A percentile compares a stretch with the other conserved stretches of the same genome.
phyloP scores from a whole-genome alignment of 1,284 basidiomycete genomes.

The Ustilago bromivora region DNA sequence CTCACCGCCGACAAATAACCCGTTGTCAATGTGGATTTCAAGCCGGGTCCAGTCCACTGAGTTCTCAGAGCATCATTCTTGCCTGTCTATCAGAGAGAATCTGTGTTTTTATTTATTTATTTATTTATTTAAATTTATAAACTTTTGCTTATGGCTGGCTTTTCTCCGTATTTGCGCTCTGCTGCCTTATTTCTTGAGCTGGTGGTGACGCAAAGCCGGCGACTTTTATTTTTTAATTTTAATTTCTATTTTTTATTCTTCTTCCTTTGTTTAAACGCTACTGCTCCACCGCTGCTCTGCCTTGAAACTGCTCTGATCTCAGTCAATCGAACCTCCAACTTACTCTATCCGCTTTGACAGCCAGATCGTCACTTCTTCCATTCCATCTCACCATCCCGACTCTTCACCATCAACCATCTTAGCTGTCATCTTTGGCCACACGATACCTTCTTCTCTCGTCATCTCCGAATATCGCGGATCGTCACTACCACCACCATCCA shows the following conservation, averaged over 20 bases:
- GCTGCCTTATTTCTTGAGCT: no score
- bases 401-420: not conserved
- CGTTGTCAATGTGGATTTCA: no score
- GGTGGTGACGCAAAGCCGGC: constrained; percentile 20
- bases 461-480: no score
- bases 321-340: not conserved
- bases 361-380: not conserved
- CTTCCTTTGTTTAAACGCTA: not conserved
- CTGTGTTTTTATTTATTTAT: no score
- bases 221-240: constrained; percentile 8
- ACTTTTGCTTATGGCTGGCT: not conserved
- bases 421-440: not conserved
- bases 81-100: no score
- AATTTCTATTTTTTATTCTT: not conserved
- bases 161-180: not conserved
- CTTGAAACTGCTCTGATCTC: not conserved
- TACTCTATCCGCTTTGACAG: not conserved
- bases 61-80: no score
- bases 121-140: no score
- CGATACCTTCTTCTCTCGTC: not conserved
- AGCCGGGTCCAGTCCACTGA: no score
- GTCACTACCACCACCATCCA: no score
- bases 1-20: not conserved
- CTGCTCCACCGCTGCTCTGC: no score
- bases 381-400: not conserved